Base-by-base conservation (phyloP, 2,329 filamentous ascomycete species). In the Furcasterigmium sp. region DNA sequence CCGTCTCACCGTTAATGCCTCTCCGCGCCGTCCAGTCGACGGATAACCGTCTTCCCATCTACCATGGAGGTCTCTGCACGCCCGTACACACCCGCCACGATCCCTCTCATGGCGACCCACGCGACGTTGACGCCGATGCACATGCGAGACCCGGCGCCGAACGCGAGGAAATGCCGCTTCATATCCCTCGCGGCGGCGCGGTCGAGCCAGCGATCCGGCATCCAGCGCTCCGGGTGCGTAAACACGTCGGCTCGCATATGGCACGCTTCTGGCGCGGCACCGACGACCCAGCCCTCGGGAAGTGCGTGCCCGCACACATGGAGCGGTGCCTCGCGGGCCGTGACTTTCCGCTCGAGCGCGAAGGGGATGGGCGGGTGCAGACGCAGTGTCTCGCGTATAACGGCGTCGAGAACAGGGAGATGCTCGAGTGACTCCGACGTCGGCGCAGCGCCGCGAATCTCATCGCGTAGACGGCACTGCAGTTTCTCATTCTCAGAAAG, bases 291-390 rank as follows among this genome's bases (percentile, higher is more conserved):
- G 5, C 67, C 65, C 0, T 51, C 53, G 0, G 65, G 62, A 5
- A 70, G 51, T 23, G 60, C 50, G 4, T 53, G 53, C 3, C 66
- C 64, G 37, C 64, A 58, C 2, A 62, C 59, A 3, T 69, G 58
- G 0, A 48, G 53, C 5, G 67, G 51, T 1, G 70, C 68, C 15
- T 35, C 32, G 4, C 52, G 55, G 1, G 51, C 36, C 1, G 74
- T 74, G 1, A 77, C 73, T n/a, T 70, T 54, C 1, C 76, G 70
- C 52, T 78, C 72, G 14, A 79, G 60, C 4, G 67, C 53, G 49
- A 76, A 63, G 8, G 63, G 67, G 3, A 76, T 60, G 3, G 62
- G 64, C 1, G 75, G 73, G 48, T 76, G 70, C 10, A 75, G 55
- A 3, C 75, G 66, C 47, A 72, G 56, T 1, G 69, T 64, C 53